A percentile compares a stretch with the other conserved stretches of the same genome.
Evolutionary conservation across 2,329 filamentous ascomycete species (phyloP).

Genomic region (Colletotrichum incanum): DNA sequence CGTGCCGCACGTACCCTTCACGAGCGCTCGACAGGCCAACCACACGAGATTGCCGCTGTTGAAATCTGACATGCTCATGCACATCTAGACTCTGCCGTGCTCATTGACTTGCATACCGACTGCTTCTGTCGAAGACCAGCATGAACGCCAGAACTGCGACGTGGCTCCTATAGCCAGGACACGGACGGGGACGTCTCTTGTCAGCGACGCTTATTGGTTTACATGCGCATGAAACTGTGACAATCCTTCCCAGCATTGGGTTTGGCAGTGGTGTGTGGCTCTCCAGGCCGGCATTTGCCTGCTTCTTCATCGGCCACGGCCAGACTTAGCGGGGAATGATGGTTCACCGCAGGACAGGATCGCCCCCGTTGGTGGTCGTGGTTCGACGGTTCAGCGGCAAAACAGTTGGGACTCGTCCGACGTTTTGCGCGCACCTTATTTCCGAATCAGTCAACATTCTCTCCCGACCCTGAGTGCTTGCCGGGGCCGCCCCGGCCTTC

Average conservation of each 20-base stretch:
- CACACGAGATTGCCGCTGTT: conserved; percentile 17
- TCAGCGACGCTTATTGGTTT: conserved; percentile 24
- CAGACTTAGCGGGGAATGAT: conserved; percentile 15
- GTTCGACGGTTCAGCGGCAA: conserved; percentile 17
- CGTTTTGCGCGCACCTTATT: conserved; percentile 34
- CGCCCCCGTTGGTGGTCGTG: conserved; percentile 13
- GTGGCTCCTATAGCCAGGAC: conserved; percentile 23
- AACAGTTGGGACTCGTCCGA: conserved; percentile 40
- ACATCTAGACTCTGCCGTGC: conserved; percentile 5
- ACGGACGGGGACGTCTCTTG: conserved; percentile 5
- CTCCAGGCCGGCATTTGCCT: conserved; percentile 33
- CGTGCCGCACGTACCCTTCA: conserved; percentile 29
- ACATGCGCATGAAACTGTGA: conserved; percentile 38
- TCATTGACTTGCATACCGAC: background rate
- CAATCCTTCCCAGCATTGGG: conserved; percentile 9
- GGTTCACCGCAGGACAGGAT: conserved; percentile 38
- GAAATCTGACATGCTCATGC: conserved; percentile 26
- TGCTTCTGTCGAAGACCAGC: conserved; percentile 2
- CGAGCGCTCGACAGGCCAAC: conserved; percentile 25
- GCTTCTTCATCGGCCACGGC: conserved; percentile 7
- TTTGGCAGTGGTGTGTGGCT: conserved; percentile 2
- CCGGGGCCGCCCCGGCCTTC: conserved; percentile 24
- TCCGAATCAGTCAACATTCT: conserved; percentile 25
- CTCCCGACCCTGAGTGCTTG: background rate
- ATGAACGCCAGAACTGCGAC: conserved; percentile 23